Evolutionary conservation across 106 monocot species (phyloP), one percentile per base, ranked within the genome.

Genomic region (Phalaenopsis aphrodite): DNA sequence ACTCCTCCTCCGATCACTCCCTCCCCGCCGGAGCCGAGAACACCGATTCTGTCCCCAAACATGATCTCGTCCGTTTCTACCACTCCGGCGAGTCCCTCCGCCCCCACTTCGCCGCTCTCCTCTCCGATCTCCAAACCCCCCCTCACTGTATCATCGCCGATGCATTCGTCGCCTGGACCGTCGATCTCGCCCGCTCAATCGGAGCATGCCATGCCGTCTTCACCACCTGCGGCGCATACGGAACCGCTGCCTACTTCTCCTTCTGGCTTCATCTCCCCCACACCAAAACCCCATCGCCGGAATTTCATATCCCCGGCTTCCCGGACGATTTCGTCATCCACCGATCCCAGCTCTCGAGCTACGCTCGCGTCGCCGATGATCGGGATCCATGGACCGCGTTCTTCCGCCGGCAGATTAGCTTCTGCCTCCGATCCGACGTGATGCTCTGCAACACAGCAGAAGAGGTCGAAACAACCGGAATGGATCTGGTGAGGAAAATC

Each of bases 181-280:
- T 88, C 41, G 84, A 76, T 8, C 84, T 84, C 77, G 67, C 42
- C 23, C 66, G n/a, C 23, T 85, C 86, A 66, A 30, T 64, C 57
- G 85, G 72, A 77, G 80, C 55, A 4, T 89, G 87, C 80, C 88
- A 90, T 81, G 82, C 75, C 77, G 84, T 87, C 82, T 93, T 90
- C 75, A 89, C 87, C 78, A 89, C 84, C 82, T 82, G 90, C 80
- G 42, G 41, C 78, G 64, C 17, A 64, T 85, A 79, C 72, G 87
- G 86, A 14, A 74, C 68, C 10, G 86, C 88, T 5, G 76, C 45
- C 42, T 84, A 69, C 77, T 21, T 67, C 37, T 83, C 87, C 1
- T 38, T 91, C 12, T 78, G 76, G 82, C 66, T 77, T 41, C 71
- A 85, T 76, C 66, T 87, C 1, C 80, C 78, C 17, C 84, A 87